phyloP scores from a whole-genome alignment of 768 basidiomycete species.

The Phylloporus sp. region DNA sequence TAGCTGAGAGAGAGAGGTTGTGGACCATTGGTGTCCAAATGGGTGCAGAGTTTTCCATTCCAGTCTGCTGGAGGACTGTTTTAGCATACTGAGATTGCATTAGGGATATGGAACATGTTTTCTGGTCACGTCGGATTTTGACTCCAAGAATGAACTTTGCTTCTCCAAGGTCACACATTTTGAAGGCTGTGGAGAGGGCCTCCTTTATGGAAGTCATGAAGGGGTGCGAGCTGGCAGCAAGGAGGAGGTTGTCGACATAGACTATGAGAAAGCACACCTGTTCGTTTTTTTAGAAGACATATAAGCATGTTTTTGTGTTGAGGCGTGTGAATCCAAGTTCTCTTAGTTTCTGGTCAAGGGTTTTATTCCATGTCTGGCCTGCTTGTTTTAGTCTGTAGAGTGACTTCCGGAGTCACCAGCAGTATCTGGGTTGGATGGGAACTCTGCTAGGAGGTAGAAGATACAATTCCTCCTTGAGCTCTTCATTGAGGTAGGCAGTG shows the following conservation, averaged over 20 bases:
- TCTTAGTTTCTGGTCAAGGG: background rate
- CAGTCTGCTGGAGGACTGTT: no score
- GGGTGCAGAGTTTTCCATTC: no score
- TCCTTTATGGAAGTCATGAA: background rate
- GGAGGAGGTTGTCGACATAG: background rate
- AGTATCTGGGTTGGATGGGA: background rate
- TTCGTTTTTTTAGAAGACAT: no score
- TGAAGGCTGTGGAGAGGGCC: background rate
- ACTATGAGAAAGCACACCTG: background rate
- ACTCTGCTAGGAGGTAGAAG: background rate
- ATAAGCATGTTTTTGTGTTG: background rate
- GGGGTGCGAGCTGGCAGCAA: background rate
- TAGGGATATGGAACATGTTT: no score
- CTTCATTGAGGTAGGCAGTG: no score
- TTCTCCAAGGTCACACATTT: background rate
- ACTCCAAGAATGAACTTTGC: constrained; percentile 29
- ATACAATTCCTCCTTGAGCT: constrained; percentile 24
- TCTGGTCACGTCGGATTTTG: no score
- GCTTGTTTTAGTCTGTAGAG: background rate
- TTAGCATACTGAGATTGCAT: no score
- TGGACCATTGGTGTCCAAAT: no score
- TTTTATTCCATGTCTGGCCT: background rate
- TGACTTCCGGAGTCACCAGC: background rate
- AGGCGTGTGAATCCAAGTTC: background rate
- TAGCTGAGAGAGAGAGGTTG: no score